Base-by-base conservation (phyloP, 176 grass and related monocot genomes). In the Oryza coarctata region DNA sequence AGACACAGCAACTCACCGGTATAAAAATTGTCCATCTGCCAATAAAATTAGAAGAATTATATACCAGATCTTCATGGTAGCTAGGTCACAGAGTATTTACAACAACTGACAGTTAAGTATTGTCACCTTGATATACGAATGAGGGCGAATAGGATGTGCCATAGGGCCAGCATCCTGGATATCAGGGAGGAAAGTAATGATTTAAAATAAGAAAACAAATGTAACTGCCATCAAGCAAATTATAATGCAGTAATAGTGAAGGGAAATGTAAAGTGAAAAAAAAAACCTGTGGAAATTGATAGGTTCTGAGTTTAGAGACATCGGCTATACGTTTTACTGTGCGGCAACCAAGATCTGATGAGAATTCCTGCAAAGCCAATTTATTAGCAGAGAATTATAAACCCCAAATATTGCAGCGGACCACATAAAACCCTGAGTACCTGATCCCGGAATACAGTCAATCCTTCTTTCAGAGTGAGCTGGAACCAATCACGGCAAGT, bases 401-500 rank as follows among this genome's bases (percentile, higher is more conserved):
- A 85, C 85, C 75, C 23, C 52, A 71, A 68, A 77, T 50, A 44
- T 58, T 40, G 40, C 34, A 84, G 63, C 27, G 52, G 18, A 32
- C 47, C 58, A 78, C 1, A 82, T 30, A 81, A 45, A 45, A 28
- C 12, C 43, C 25, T 43, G 20, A 72, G 76, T 68, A 99, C 96
- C 93, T 99, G 96, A 82, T 95, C 96, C 79, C 96, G 93, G 78
- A 99, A 99, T 58, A 99, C 96, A 55, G 96, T 99, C 52, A 99
- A 43, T 70, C 96, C 96, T 89, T 99, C 96, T 85, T 99, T 99
- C 65, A 99, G 83, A 82, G 93, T 99, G 79, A 99, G 85, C 80
- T 99, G 96, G 93, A 99, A 99, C 96, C 96, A 99, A 84, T 99
- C 96, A 84, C 96, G 96, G 32, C 96, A 99, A 35, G 96, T 99